phyloP scores from a whole-genome alignment of 2,329 filamentous ascomycete species.

The Fusarium multiceps region DNA sequence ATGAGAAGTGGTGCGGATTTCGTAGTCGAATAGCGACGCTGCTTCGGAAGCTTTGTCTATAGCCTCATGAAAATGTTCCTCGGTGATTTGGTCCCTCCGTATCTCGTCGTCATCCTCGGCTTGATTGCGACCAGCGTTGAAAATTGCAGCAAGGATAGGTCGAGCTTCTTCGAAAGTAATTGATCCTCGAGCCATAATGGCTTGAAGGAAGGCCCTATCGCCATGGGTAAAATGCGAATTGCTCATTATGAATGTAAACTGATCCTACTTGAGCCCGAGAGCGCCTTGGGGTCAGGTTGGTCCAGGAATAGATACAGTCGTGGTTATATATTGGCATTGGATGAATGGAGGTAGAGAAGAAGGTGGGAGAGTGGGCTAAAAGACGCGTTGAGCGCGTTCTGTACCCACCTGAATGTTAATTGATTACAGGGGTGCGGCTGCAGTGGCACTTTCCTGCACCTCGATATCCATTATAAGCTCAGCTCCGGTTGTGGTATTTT shows the following conservation, averaged over 20 bases:
- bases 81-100: slow-evolving; percentile 71
- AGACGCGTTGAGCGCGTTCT: slow-evolving; percentile 38
- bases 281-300: background rate
- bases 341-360: background rate
- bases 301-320: background rate
- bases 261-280: slow-evolving; percentile 33
- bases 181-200: slow-evolving; percentile 80
- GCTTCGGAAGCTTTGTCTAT: slow-evolving; percentile 76
- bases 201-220: slow-evolving; percentile 91
- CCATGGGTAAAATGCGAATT: slow-evolving; percentile 63
- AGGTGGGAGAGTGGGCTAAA: background rate
- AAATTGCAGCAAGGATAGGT: slow-evolving; percentile 80
- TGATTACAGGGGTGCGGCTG: slow-evolving; percentile 24
- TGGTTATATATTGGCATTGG: background rate
- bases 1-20: slow-evolving; percentile 80
- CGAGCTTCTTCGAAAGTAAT: slow-evolving; percentile 81
- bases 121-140: slow-evolving; percentile 63
- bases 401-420: slow-evolving; percentile 21
- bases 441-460: background rate
- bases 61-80: slow-evolving; percentile 74
- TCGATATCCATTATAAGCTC: background rate
- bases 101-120: slow-evolving; percentile 51
- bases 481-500: background rate
- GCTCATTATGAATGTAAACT: slow-evolving; percentile 38
- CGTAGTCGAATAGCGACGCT: slow-evolving; percentile 84